Percentiles rank a stretch among this genome's conserved stretches.
phyloP scores from a whole-genome alignment of 2,329 filamentous ascomycete genomes.

The Colletotrichum echinochloae region DNA sequence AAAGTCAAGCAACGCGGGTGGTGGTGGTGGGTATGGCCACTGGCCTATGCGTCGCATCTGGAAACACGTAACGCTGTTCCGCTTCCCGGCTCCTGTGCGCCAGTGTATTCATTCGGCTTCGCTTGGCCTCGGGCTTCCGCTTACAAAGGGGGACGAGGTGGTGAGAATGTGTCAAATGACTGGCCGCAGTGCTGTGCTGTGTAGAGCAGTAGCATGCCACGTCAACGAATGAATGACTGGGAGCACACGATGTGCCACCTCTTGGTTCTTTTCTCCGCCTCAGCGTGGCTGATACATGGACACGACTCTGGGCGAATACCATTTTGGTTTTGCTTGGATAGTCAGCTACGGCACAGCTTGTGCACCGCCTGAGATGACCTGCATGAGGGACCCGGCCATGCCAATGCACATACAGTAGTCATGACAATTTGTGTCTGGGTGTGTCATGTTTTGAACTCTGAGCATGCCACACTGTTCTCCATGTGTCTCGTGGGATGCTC shows the following conservation, averaged over 20 bases:
- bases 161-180: constrained; percentile 9
- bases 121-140: constrained; percentile 27
- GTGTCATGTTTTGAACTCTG: constrained; percentile 37
- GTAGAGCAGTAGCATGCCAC: constrained; percentile 1
- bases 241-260: not conserved
- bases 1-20: not conserved
- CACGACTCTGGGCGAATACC: not conserved
- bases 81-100: constrained; percentile 18
- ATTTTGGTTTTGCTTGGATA: constrained; percentile 1
- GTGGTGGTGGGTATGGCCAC: constrained; percentile 26
- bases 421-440: constrained; percentile 33
- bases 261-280: not conserved
- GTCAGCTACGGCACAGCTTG: not conserved
- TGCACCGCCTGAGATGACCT: constrained; percentile 21
- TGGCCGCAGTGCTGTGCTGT: constrained; percentile 17
- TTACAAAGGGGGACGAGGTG: constrained; percentile 9
- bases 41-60: constrained; percentile 39
- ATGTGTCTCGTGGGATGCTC: constrained; percentile 22
- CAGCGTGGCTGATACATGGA: not conserved
- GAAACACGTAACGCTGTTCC: constrained; percentile 31
- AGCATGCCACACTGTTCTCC: constrained; percentile 26
- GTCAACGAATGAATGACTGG: constrained; percentile 5
- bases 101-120: constrained; percentile 14
- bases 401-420: constrained; percentile 21
- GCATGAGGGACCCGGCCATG: constrained; percentile 32